A percentile compares a stretch with the other conserved stretches of the same genome.
phyloP scores from a whole-genome alignment of 139 green algal genomes.

The Zygnema cylindricum region DNA sequence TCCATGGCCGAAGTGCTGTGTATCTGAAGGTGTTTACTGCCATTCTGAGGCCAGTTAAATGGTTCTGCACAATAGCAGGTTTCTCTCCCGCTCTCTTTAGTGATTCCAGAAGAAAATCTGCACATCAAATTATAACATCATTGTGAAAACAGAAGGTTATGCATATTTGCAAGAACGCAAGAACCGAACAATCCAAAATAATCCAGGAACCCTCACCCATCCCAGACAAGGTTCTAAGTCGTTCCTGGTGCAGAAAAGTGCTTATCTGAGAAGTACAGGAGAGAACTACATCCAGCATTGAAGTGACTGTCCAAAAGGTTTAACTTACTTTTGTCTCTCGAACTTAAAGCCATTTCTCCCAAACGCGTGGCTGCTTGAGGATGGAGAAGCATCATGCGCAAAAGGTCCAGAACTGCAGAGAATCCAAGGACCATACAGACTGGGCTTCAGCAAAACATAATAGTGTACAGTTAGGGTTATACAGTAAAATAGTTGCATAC shows the following conservation, averaged over 20 bases:
- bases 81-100: constrained; percentile 17
- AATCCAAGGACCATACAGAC: no score
- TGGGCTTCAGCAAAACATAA: no score
- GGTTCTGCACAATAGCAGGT: constrained; percentile 32
- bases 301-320: no score
- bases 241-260: no score
- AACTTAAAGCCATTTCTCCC: background rate
- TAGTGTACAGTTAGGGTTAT: no score
- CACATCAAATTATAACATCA: background rate
- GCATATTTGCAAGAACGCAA: background rate
- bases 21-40: constrained; percentile 46
- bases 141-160: background rate
- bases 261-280: no score
- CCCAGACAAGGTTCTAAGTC: background rate
- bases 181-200: background rate
- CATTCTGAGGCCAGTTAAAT: constrained; percentile 35
- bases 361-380: constrained; percentile 29
- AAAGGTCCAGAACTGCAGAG: constrained; percentile 47
- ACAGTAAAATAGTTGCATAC: no score
- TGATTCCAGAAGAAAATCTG: constrained; percentile 28
- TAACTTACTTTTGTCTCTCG: no score
- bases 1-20: constrained; percentile 32
- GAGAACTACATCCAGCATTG: no score
- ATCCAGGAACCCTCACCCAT: constrained; percentile 2
- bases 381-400: constrained; percentile 58